Percentiles rank a stretch among this genome's conserved stretches.
phyloP scores from a whole-genome alignment of 768 basidiomycete genomes.

The Xanthoconium purpureum region DNA sequence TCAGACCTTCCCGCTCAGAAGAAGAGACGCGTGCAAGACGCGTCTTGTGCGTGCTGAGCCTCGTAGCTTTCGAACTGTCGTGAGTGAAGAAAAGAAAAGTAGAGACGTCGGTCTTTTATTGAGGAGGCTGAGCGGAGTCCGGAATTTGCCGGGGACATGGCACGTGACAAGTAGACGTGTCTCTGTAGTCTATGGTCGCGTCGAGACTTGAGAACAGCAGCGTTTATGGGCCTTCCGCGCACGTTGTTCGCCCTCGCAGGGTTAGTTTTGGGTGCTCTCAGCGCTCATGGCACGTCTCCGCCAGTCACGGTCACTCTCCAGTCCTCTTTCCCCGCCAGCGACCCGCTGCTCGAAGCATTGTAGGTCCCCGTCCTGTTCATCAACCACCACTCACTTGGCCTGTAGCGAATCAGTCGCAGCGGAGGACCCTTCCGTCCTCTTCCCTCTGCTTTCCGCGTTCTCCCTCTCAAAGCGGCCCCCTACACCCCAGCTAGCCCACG shows the following conservation, averaged over 20 bases:
- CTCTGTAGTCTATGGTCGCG: background rate
- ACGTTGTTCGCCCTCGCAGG: slow-evolving; percentile 18
- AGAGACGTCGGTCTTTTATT: slow-evolving; percentile 5
- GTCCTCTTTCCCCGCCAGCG: slow-evolving; percentile 26
- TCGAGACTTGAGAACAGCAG: background rate
- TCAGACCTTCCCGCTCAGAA: slow-evolving; percentile 35
- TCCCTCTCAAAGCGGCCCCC: slow-evolving; percentile 44
- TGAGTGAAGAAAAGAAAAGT: background rate
- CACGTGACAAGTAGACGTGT: slow-evolving; percentile 25
- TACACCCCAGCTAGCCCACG: slow-evolving; percentile 51
- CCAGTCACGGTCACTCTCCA: slow-evolving; percentile 30
- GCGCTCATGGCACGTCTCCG: slow-evolving; percentile 24
- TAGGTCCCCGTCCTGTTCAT: slow-evolving; percentile 12
- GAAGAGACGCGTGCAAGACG: slow-evolving; percentile 13
- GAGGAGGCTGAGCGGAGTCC: slow-evolving; percentile 16
- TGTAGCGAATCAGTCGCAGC: slow-evolving; percentile 78
- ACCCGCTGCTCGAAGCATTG: slow-evolving; percentile 32
- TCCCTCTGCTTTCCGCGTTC: slow-evolving; percentile 62
- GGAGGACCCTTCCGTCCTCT: slow-evolving; percentile 72
- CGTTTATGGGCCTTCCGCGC: slow-evolving; percentile 10
- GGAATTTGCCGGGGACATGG: slow-evolving; percentile 8
- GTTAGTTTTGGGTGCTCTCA: slow-evolving; percentile 13
- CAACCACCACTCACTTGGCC: background rate
- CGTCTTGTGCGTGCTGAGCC: slow-evolving; percentile 29
- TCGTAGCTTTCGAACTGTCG: slow-evolving; percentile 30